A percentile compares a stretch with the other conserved stretches of the same genome.
Evolutionary conservation across 805 yeast species (phyloP).

Genomic region (Brettanomyces sp.): DNA sequence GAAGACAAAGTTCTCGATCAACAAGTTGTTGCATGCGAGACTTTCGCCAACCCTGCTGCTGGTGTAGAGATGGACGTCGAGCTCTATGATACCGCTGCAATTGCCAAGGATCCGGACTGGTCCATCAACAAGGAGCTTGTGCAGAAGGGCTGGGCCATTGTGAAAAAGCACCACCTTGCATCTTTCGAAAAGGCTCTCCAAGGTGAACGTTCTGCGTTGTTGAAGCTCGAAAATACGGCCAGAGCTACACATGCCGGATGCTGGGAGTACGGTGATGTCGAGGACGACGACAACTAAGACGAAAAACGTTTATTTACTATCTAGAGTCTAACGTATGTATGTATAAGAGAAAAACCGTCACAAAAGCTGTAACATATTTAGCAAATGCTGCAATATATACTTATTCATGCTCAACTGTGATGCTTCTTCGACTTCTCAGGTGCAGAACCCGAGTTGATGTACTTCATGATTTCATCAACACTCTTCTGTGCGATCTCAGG

Average conservation of each 20-base stretch:
- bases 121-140: slow-evolving; percentile 55
- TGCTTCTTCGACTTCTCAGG: slow-evolving; percentile 22
- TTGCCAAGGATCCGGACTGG: slow-evolving; percentile 42
- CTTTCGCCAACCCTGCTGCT: slow-evolving; percentile 27
- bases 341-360: too few relatives aligned
- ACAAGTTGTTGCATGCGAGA: slow-evolving; percentile 45
- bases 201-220: slow-evolving; percentile 30
- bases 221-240: slow-evolving; percentile 39
- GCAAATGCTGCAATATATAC: slow-evolving; percentile 10
- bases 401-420: slow-evolving; percentile 9
- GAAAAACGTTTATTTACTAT: too few relatives aligned
- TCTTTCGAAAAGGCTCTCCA: slow-evolving; percentile 28
- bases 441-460: slow-evolving; percentile 50
- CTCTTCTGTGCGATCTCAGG: slow-evolving; percentile 56
- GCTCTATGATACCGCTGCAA: slow-evolving; percentile 47
- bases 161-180: slow-evolving; percentile 27
- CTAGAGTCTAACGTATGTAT: too few relatives aligned
- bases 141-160: slow-evolving; percentile 50
- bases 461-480: slow-evolving; percentile 63
- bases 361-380: not conserved
- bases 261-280: slow-evolving; percentile 71
- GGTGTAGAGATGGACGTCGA: slow-evolving; percentile 41
- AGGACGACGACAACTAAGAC: slow-evolving; percentile 37
- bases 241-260: slow-evolving; percentile 46
- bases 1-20: slow-evolving; percentile 44